phyloP scores from a whole-genome alignment of 306 rosid species.

The Argentina anserina region DNA sequence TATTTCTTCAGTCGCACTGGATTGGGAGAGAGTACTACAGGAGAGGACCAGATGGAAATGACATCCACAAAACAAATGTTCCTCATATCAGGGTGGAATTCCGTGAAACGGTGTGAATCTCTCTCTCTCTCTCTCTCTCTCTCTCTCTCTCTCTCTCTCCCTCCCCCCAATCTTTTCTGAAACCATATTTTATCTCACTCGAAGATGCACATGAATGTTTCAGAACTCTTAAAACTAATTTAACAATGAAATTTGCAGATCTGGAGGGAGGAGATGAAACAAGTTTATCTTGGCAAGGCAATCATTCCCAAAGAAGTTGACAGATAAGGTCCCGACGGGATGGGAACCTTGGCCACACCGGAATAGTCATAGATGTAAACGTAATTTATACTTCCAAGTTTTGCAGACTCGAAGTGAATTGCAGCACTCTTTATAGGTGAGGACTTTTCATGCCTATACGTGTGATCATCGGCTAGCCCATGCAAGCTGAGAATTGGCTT shows the following conservation, averaged over 20 bases:
- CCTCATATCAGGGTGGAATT: constrained; percentile 96
- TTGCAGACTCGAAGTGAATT: neutral
- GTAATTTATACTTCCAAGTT: neutral
- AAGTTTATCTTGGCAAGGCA: constrained; percentile 68
- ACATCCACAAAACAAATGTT: constrained; percentile 86
- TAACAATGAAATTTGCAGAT: constrained; percentile 47
- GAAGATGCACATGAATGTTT: neutral
- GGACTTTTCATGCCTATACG: neutral
- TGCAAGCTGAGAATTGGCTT: neutral
- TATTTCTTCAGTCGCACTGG: constrained; percentile 75
- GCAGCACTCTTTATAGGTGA: neutral
- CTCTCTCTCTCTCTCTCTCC: neutral
- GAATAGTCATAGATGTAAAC: constrained; percentile 21
- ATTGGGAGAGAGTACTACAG: constrained; percentile 82
- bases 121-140: no score
- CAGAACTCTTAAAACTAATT: neutral
- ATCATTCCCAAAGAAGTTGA: constrained; percentile 59
- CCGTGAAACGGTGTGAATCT: constrained; percentile 67
- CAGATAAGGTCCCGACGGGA: constrained; percentile 31
- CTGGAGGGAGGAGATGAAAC: constrained; percentile 92
- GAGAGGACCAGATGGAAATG: constrained; percentile 95
- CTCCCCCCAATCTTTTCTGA: neutral
- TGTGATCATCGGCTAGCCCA: neutral
- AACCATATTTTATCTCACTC: neutral
- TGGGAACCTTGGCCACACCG: constrained; percentile 6